A percentile compares a stretch with the other conserved stretches of the same genome.
These are phyloP conservation scores for Tritrichomonas musculus DNA, from an alignment of 208 protist species.

Conservation along the genomic window DNA sequence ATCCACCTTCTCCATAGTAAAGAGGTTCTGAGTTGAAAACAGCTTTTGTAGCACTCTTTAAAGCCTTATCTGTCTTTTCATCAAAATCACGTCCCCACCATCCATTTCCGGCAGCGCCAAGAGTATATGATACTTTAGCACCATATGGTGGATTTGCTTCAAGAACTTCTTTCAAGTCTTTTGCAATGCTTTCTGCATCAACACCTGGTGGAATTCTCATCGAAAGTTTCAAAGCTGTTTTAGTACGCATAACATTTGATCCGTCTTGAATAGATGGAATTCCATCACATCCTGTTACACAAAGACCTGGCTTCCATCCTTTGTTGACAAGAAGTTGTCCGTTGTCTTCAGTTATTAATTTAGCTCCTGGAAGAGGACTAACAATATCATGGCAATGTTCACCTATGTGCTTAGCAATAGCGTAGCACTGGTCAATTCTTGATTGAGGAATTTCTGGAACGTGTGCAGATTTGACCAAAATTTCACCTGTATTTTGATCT, in stretches of 20 bases:
- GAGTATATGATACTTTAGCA: slow-evolving; percentile 68
- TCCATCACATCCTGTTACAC: slow-evolving; percentile 70
- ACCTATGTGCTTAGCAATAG: slow-evolving; percentile 48
- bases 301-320: slow-evolving; percentile 76
- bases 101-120: slow-evolving; percentile 60
- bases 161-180: slow-evolving; percentile 64
- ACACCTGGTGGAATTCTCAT: slow-evolving; percentile 72
- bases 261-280: slow-evolving; percentile 65
- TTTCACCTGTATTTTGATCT: slow-evolving; percentile 71
- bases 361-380: slow-evolving; percentile 39
- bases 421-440: slow-evolving; percentile 55
- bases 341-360: slow-evolving; percentile 58
- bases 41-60: neutral
- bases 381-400: slow-evolving; percentile 44
- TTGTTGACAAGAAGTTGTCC: slow-evolving; percentile 66
- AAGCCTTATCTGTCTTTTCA: slow-evolving; percentile 62
- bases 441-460: slow-evolving; percentile 70
- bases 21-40: neutral
- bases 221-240: slow-evolving; percentile 75
- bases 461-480: slow-evolving; percentile 64
- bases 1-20: slow-evolving; percentile 30
- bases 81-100: slow-evolving; percentile 66
- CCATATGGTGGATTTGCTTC: slow-evolving; percentile 71
- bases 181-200: slow-evolving; percentile 55
- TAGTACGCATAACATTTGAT: slow-evolving; percentile 77